These are phyloP conservation scores for Anthostomella pinea DNA, from an alignment of 2,329 filamentous ascomycete species.

Conservation along the genomic window DNA sequence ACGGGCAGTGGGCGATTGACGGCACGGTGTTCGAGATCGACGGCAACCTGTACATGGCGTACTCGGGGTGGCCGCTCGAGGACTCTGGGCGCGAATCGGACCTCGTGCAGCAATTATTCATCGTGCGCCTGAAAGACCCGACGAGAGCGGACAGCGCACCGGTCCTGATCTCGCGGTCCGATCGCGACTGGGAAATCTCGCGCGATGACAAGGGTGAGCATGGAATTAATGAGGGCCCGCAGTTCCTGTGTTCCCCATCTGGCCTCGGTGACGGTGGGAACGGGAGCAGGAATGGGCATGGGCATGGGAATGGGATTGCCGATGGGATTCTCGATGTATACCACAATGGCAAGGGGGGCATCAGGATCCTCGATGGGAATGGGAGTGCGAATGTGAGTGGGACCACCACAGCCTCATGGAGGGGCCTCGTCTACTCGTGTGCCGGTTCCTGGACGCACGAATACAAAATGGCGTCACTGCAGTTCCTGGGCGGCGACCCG, in stretches of 20 bases:
- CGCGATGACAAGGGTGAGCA: constrained; percentile 27
- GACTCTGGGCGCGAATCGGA: constrained; percentile 16
- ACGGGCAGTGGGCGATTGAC: constrained; percentile 33
- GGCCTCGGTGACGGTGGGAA: too few relatives aligned
- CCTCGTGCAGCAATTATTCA: constrained; percentile 29
- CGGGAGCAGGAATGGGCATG: too few relatives aligned
- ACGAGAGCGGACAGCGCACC: constrained; percentile 19
- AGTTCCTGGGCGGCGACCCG: constrained; percentile 29
- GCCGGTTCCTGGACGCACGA: constrained; percentile 33
- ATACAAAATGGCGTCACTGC: constrained; percentile 32
- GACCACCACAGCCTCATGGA: too few relatives aligned
- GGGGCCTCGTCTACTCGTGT: constrained; percentile 30
- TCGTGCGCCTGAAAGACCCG: constrained; percentile 26
- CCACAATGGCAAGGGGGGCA: too few relatives aligned
- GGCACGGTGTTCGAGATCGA: constrained; percentile 31
- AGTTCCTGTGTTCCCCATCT: constrained; percentile 30
- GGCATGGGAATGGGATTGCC: too few relatives aligned
- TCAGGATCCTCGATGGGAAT: too few relatives aligned
- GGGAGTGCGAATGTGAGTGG: too few relatives aligned
- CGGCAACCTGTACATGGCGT: constrained; percentile 27
- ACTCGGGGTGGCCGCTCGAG: constrained; percentile 32
- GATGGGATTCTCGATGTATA: too few relatives aligned
- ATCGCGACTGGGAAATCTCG: constrained; percentile 31
- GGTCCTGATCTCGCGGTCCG: constrained; percentile 22
- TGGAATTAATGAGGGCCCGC: constrained; percentile 34